Base-by-base conservation (phyloP, 2,329 filamentous ascomycete species). In the Lecanicillium sp. region DNA sequence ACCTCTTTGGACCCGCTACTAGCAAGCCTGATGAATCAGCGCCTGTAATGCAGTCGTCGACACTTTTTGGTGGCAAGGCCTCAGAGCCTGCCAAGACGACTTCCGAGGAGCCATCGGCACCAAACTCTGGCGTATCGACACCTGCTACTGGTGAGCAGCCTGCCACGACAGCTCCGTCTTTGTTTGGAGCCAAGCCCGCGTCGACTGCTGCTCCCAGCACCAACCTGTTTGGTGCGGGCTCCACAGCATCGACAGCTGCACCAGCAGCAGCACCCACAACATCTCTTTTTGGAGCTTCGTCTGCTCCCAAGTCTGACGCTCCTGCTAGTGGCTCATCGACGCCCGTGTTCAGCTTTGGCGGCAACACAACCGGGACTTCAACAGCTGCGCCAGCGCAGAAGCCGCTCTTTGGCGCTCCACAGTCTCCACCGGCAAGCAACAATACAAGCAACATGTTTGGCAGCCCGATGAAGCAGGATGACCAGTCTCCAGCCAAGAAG, bases 391-490 rank as follows among this genome's bases (percentile, higher is more conserved):
- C 48, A 4, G 38, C 49, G 15, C 35, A 53, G 12, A 65, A 64
- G 47, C 57, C 63, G 12, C 44, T 64, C 12, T 68, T 68, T 38
- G 57, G 56, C 12, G 48, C 55, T 8, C 54, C 59, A 19, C 60
- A 58, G 41, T 60, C 62, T 19, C 54, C 57, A 5, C 43, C 56
- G 5, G 38, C 51, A 31, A 48, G 54, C 6, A 37, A 51, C 28
- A 35, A 52, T 15, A 37, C 49, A 5, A 48, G 42, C 38, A 49
- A 56, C 15, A 41, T 60, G 43, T 69, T 71, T 47, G 60, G 60
- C 22, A 65, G 63, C 37, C 60, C 60, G 13, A 63, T 70, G 50
- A 67, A 68, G 45, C 60, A 70, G 41, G 61, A 67, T 41, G 57
- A 53, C 5, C 51, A 56, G 6, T 62, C 61, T 3, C 57, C 59